Evolutionary conservation across 768 basidiomycete genomes (phyloP), one percentile per base, ranked within the genome.

Genomic region (Candolleomyces eurysporus): DNA sequence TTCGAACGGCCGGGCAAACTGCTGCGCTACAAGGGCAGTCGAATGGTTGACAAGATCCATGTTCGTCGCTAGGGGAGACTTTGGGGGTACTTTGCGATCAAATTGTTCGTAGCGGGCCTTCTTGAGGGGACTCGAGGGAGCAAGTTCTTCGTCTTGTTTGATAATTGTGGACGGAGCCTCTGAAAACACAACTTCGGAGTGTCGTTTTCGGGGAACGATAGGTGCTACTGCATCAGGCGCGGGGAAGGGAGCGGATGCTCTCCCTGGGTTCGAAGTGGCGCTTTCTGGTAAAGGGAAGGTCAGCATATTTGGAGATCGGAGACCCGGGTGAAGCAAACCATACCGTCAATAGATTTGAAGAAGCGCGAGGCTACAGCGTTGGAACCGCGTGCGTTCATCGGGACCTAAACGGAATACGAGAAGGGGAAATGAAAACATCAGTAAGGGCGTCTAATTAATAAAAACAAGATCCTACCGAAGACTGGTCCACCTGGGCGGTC

Each of bases 191-290:
- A 62, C 58, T 52, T 74, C 74, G 2, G 72, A 75, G 26, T 62
- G 63, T 48, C 79, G 79, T 67, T 82, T 82, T 43, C 66, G 72
- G 22, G 76, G 73, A 48, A 78, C 58, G 22, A 66, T 64, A 30
- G 69, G n/a, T 30, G 75, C 74, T 2, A 61, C 39, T 5, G 66
- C 63, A 61, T 76, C 77, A 5, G 69, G 61, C 54, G 78, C 78
- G 51, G 36, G 36, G 36, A 72, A 58, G 42, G 55, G 62, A 60
- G 54, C 45, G 36, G 54, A 60, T 19, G 63, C 52, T 36, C 36
- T 36, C 57, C 51, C 30, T 32, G 39, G 19, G 19, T 39, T 54
- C 16, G n/a, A 30, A 26, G 22, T 19, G 22, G 21, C 46, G 36
- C n/a, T 13, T 26, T n/a, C 51, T 46, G 36, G 17, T n/a, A 31